These are phyloP conservation scores for Arthrocladium fulminans DNA, from an alignment of 2,329 filamentous ascomycete genomes.

Conservation along the genomic window DNA sequence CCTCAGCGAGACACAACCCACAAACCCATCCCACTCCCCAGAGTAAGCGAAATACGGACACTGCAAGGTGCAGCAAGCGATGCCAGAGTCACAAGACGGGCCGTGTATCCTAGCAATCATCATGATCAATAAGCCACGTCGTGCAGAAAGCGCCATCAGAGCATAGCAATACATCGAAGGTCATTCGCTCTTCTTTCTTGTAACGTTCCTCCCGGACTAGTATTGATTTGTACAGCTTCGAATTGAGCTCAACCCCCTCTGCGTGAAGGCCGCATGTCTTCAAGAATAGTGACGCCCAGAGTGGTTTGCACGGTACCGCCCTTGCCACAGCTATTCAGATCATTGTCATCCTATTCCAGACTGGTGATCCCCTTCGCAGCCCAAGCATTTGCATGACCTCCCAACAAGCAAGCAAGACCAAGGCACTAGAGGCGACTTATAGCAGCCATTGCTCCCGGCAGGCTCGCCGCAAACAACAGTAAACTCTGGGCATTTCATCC, in stretches of 20 bases:
- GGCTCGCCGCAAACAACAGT: neutral
- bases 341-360: neutral
- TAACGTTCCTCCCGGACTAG: no score
- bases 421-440: neutral
- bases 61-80: neutral
- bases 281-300: neutral
- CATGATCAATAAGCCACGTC: neutral
- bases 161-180: neutral
- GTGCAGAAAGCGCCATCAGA: neutral
- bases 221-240: no score
- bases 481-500: slow-evolving; percentile 29
- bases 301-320: neutral
- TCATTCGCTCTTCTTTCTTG: slow-evolving; percentile 3
- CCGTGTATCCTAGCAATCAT: neutral
- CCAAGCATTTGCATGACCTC: neutral
- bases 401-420: neutral
- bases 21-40: no score
- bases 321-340: neutral
- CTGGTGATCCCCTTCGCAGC: neutral
- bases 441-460: neutral
- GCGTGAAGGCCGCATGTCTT: neutral
- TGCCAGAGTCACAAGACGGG: neutral
- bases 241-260: neutral
- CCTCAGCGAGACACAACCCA: no score
- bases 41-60: no score